Percentiles rank a stretch among this genome's conserved stretches.
phyloP scores from a whole-genome alignment of 1,284 basidiomycete species.

The Ganoderma lucidum region DNA sequence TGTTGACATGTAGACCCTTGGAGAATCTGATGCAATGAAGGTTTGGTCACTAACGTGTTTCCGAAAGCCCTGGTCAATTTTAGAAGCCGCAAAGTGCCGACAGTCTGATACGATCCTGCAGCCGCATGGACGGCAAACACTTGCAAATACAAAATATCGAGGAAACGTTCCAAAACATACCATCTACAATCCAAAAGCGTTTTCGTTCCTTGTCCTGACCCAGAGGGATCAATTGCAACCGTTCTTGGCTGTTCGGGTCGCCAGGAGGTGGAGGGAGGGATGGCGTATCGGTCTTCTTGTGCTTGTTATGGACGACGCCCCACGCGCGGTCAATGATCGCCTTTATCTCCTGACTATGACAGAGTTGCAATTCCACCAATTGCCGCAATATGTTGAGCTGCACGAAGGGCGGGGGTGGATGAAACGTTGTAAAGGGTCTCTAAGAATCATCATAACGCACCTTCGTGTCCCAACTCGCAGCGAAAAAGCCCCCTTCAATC shows the following conservation, averaged over 20 bases:
- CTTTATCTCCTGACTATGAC: conserved; percentile 72
- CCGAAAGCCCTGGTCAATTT: conserved; percentile 23
- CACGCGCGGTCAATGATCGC: conserved; percentile 79
- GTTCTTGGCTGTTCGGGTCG: conserved; percentile 69
- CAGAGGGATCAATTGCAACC: conserved; percentile 68
- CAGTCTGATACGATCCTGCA: conserved; percentile 33
- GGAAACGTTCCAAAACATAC: conserved; percentile 60
- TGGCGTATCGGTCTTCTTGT: conserved; percentile 75
- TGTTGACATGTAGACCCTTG: conserved; percentile 79
- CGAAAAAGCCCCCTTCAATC: conserved; percentile 73
- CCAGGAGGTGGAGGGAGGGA: conserved; percentile 58
- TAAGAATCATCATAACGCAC: conserved; percentile 52
- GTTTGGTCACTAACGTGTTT: conserved; percentile 35
- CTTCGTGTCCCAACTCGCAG: conserved; percentile 79
- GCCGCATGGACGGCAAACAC: conserved; percentile 65
- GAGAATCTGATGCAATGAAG: conserved; percentile 67
- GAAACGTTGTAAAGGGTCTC: conserved; percentile 20
- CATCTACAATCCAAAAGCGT: conserved; percentile 84
- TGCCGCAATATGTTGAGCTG: conserved; percentile 82
- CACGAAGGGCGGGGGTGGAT: conserved; percentile 13
- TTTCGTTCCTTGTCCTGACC: conserved; percentile 77
- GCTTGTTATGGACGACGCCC: conserved; percentile 82
- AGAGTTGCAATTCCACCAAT: conserved; percentile 80
- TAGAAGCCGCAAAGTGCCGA: conserved; percentile 31
- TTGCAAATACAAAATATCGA: conserved; percentile 63